Conservation (phyloP, 2,329 filamentous ascomycete genomes). For the Xylaria sp. region DNA sequence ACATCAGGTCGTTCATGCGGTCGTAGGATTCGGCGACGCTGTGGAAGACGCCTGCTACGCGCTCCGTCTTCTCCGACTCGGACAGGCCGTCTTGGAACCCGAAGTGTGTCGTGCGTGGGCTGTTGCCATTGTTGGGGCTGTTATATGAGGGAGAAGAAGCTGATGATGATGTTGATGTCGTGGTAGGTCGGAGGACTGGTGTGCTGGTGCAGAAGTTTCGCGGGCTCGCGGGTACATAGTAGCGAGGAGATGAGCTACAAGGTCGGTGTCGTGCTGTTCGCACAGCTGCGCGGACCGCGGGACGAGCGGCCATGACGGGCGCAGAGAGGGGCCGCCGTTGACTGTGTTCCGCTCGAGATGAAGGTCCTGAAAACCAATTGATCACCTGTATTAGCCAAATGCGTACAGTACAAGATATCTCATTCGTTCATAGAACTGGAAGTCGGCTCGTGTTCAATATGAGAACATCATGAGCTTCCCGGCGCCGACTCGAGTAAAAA, state of each 20-base stretch:
- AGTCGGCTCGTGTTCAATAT: constrained; percentile 8
- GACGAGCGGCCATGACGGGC: constrained; percentile 47
- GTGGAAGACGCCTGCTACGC: constrained; percentile 90
- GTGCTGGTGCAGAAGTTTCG: constrained; percentile 44
- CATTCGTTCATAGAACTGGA: neutral
- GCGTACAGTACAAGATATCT: neutral
- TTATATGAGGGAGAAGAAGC: constrained; percentile 20
- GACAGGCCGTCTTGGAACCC: constrained; percentile 84
- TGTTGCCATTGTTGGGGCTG: constrained; percentile 19
- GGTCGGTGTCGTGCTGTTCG: constrained; percentile 37
- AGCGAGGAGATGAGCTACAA: constrained; percentile 17
- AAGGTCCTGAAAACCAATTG: neutral
- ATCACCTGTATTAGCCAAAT: neutral
- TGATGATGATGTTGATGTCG: constrained; percentile 22
- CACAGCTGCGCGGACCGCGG: constrained; percentile 42
- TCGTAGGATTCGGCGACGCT: constrained; percentile 96
- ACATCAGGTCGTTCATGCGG: constrained; percentile 99
- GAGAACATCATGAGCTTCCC: neutral
- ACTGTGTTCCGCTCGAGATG: neutral
- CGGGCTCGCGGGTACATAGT: constrained; percentile 21
- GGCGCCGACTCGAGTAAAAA: constrained; percentile 32
- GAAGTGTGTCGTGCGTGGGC: constrained; percentile 79
- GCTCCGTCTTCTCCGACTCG: constrained; percentile 76
- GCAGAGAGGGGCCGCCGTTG: constrained; percentile 5
- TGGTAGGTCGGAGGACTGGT: constrained; percentile 36